Evolutionary conservation across 768 basidiomycete species (phyloP), one percentile per base, ranked within the genome.

Genomic region (Clitopilus passeckerianus): DNA sequence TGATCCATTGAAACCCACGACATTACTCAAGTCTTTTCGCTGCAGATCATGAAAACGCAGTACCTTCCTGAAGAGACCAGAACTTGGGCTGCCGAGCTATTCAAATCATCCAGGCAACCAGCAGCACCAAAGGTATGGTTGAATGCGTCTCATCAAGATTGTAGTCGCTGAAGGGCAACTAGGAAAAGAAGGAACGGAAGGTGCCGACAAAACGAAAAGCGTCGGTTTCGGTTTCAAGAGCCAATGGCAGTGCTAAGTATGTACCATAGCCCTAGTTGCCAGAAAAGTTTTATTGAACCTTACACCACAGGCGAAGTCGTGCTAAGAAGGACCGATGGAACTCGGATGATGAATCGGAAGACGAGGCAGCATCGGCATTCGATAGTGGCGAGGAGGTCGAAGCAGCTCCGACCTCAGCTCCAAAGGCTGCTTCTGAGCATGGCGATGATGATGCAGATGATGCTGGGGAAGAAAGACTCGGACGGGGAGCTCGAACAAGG

Each of bases 1-100:
- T 33, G 9, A 22, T 20, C 37, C 57, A 62, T 34, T 56, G 15
- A 1, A 34, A 44, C 34, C 18, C 34, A 22, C 27, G 14, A 15
- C 6, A 5, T 34, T 35, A n/a, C 57, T 22, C 22, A 24, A 12
- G 14, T n/a, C 10, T 34, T 24, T 30, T 24, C 18, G 37, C 1
- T 34, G 15, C 58, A 93, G 91, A 85, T 90, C 57, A 55, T 85
- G 56, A 86, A 86, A 66, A 87, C 82, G 0, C 74, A 81, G 4
- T 94, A 89, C 67, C 73, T 95, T 30, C 81, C 89, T 16, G 82
- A 84, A 46, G 80, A 85, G 53, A 81, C 83, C 12, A 60, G 80
- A 18, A 62, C 71, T 16, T 88, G 87, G 86, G 68, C 93, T 6
- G 75, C 72, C 35, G 84, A 85, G 55, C 70, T 76, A 58, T 73